phyloP scores from a whole-genome alignment of 1,284 basidiomycete species.

The Peniophora sp. region DNA sequence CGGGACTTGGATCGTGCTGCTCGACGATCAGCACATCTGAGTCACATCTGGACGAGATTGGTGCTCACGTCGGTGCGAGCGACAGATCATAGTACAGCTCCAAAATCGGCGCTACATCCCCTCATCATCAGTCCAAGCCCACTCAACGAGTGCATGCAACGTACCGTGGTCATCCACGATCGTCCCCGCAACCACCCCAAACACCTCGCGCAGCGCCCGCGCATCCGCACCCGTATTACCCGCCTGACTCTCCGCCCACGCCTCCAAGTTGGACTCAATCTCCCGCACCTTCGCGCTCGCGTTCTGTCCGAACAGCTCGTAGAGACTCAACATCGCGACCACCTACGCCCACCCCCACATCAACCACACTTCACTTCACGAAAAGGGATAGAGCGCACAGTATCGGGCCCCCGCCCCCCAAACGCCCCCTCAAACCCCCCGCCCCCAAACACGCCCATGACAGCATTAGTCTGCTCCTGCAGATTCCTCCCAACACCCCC shows the following conservation, averaged over 20 bases:
- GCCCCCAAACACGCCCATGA: slow-evolving; percentile 25
- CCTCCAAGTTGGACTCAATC: slow-evolving; percentile 23
- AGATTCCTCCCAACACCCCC: slow-evolving; percentile 38
- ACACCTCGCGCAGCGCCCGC: slow-evolving; percentile 33
- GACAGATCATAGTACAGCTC: slow-evolving; percentile 24
- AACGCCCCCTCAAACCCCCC: slow-evolving; percentile 28
- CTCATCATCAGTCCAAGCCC: background rate
- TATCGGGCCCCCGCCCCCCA: slow-evolving; percentile 28
- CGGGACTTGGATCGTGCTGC: slow-evolving; percentile 31
- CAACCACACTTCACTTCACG: too few relatives aligned
- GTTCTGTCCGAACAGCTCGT: slow-evolving; percentile 32
- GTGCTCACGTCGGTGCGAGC: slow-evolving; percentile 6
- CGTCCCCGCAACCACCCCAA: slow-evolving; percentile 31
- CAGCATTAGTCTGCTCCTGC: slow-evolving; percentile 40
- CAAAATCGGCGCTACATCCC: slow-evolving; percentile 32
- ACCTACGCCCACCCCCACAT: slow-evolving; percentile 4
- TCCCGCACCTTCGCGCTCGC: slow-evolving; percentile 23
- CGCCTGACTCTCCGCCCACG: slow-evolving; percentile 36
- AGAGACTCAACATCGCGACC: slow-evolving; percentile 39
- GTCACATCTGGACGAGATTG: background rate
- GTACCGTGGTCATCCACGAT: slow-evolving; percentile 38
- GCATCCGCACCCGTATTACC: slow-evolving; percentile 24
- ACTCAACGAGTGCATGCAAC: slow-evolving; percentile 5
- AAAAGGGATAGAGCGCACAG: slow-evolving; percentile 14
- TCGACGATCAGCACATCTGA: background rate